Base-by-base conservation (phyloP, 371 early-diverging fungal species). In the Mucor ambiguus region DNA sequence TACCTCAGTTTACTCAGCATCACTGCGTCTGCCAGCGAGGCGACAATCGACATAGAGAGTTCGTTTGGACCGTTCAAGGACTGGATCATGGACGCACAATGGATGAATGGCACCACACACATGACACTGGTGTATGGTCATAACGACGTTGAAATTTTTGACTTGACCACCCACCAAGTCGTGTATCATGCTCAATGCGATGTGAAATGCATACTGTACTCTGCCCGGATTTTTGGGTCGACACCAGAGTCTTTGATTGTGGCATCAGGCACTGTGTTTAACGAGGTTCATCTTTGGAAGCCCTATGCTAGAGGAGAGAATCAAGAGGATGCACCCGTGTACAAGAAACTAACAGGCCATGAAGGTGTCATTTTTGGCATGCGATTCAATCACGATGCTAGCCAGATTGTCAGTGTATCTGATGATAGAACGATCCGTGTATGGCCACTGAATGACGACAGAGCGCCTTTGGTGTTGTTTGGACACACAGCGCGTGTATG, bases 401-500 rank as follows among this genome's bases (percentile, higher is more conserved):
- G 60, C 7, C 70, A 71, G 29, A 30, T 95, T 3, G 79, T 86
- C 2, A 91, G 93, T 16, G 92, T 92, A 1, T 93, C 93, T 1
- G 96, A 95, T 61, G 96, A 95, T 75, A 87, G 95, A 18, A 90
- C 95, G 0, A 84, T 94, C 41, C 88, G 93, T 22, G 64, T 94
- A 5, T 95, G 96, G 96, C 70, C 84, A 10, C 55, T 86, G 10
- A 32, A 37, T 1, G 46, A 71, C 1, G 69, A 71, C 22, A 64
- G 69, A 3, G 78, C 78, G 52, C 80, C 85, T 0, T 24, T 74
- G 1, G 76, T 85, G 0, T 73, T 94, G n/a, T 92, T 79, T 71
- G 96, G 96, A 0, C 96, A 95, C 64, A 82, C 84, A 20, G 89
- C 93, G 5, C 88, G 95, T 30, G 81, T 95, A 1, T 95, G 96